A percentile compares a stretch with the other conserved stretches of the same genome.
phyloP scores from a whole-genome alignment of 2,329 filamentous ascomycete genomes.

The Intubia oerlemansii region DNA sequence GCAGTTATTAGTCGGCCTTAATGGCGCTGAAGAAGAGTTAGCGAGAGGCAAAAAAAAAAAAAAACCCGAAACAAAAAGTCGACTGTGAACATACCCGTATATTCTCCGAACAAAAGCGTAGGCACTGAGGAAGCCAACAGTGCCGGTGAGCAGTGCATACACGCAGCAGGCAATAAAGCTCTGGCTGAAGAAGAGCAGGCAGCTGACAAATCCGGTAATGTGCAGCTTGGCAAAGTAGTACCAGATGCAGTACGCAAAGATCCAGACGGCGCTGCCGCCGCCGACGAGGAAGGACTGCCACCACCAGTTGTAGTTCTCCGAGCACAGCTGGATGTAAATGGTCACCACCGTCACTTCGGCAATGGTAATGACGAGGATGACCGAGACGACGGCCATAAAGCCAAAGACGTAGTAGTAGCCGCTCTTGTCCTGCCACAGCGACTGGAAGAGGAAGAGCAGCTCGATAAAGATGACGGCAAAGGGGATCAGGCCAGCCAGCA shows the following conservation, averaged over 20 bases:
- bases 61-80: background rate
- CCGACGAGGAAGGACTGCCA: conserved; percentile 75
- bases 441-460: conserved; percentile 26
- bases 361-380: conserved; percentile 54
- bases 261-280: conserved; percentile 56
- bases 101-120: conserved; percentile 72
- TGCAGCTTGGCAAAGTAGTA: conserved; percentile 67
- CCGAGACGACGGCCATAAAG: conserved; percentile 53
- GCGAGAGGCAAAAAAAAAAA: too few species aligned
- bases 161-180: conserved; percentile 63
- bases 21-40: conserved; percentile 20
- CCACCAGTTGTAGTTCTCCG: conserved; percentile 83
- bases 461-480: conserved; percentile 36
- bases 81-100: conserved; percentile 38
- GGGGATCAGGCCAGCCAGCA: conserved; percentile 58
- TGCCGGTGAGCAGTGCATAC: conserved; percentile 64
- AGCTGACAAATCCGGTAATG: conserved; percentile 59
- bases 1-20: conserved; percentile 27
- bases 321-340: conserved; percentile 63
- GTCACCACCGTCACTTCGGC: conserved; percentile 69
- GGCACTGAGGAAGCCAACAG: conserved; percentile 64
- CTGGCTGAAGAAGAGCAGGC: conserved; percentile 69
- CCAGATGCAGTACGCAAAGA: conserved; percentile 67
- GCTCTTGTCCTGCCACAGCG: conserved; percentile 74
- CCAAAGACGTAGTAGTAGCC: conserved; percentile 87